phyloP scores from a whole-genome alignment of 106 monocot genomes.

The Vanilla planifolia region DNA sequence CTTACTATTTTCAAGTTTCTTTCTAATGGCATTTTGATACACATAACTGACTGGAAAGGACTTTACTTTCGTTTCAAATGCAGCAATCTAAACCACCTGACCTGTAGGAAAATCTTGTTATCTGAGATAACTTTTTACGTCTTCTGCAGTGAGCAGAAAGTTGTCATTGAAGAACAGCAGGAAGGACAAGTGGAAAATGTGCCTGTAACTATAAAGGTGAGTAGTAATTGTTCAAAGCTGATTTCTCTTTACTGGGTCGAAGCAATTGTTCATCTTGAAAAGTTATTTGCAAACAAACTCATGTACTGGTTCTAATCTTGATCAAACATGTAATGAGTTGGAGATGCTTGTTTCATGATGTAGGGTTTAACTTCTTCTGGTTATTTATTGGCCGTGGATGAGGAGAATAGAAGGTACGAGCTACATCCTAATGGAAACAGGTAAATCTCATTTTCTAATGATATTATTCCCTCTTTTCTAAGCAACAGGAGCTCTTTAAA shows the following conservation, averaged over 20 bases:
- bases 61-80: too few relatives aligned
- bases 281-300: background rate
- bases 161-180: constrained; percentile 63
- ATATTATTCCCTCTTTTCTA: too few relatives aligned
- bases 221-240: background rate
- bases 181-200: constrained; percentile 25
- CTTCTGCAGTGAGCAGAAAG: constrained; percentile 70
- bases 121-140: background rate
- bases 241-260: background rate
- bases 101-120: background rate
- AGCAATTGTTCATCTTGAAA: background rate
- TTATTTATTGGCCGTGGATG: constrained; percentile 61
- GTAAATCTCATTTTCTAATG: constrained; percentile 20
- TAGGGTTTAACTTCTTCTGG: constrained; percentile 85
- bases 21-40: too few relatives aligned
- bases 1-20: too few relatives aligned
- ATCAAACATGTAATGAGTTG: too few relatives aligned
- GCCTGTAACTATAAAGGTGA: constrained; percentile 68
- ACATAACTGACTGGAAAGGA: too few relatives aligned
- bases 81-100: background rate
- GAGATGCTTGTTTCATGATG: constrained; percentile 2
- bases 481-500: too few relatives aligned
- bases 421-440: constrained; percentile 83
- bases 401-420: constrained; percentile 49
- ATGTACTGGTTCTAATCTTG: too few relatives aligned